Evolutionary conservation across 148 eudicot species (phyloP).

Genomic region (Amaranthus cruentus): DNA sequence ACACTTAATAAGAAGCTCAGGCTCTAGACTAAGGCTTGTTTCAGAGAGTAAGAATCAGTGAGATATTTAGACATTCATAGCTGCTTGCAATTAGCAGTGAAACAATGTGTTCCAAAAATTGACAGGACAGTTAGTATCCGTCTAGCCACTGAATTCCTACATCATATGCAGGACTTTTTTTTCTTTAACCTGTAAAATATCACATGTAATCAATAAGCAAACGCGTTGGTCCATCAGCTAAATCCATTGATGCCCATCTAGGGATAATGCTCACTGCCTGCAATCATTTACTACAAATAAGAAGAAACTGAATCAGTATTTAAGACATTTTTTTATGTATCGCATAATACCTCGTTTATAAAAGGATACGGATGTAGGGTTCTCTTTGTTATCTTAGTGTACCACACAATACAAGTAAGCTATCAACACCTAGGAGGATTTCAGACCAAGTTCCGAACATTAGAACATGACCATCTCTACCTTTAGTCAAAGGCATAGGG

Average conservation of each 20-base stretch:
- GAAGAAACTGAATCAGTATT: slow-evolving; percentile 7
- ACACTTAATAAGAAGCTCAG: background rate
- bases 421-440: background rate
- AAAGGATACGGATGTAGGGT: background rate
- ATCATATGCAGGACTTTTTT: background rate
- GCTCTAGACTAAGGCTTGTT: background rate
- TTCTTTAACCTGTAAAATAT: background rate
- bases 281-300: background rate
- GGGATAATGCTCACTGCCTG: background rate
- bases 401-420: background rate
- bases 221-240: background rate
- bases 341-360: background rate
- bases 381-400: background rate
- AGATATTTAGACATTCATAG: background rate
- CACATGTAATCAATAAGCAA: background rate
- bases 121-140: background rate
- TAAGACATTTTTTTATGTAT: background rate
- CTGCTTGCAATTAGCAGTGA: background rate
- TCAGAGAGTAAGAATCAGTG: background rate
- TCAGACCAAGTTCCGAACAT: background rate
- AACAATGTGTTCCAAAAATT: slow-evolving; percentile 9
- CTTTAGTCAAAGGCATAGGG: slow-evolving; percentile 95
- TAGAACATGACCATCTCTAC: slow-evolving; percentile 29
- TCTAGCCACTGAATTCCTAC: slow-evolving; percentile 3
- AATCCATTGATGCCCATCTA: background rate